phyloP scores from a whole-genome alignment of 805 yeast species.

The Zygosaccharomyces bailii region DNA sequence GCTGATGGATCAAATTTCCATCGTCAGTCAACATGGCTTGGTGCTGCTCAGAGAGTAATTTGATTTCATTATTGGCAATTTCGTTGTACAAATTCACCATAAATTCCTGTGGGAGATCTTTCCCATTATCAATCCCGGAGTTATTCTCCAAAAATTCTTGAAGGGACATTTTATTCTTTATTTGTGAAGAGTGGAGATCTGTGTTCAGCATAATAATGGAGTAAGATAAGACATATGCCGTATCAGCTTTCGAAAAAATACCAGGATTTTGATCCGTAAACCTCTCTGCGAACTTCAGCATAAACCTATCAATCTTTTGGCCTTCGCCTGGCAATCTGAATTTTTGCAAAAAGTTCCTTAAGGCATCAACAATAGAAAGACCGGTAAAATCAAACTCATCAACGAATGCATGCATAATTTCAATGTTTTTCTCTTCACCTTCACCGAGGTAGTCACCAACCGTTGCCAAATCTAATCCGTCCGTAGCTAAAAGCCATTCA shows the following conservation, averaged over 20 bases:
- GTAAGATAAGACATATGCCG: constrained; percentile 88
- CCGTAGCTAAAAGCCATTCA: constrained; percentile 63
- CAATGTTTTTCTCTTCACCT: constrained; percentile 71
- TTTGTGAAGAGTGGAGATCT: constrained; percentile 86
- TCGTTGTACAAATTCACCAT: constrained; percentile 70
- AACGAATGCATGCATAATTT: constrained; percentile 90
- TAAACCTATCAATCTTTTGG: constrained; percentile 92
- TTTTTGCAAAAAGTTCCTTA: constrained; percentile 77
- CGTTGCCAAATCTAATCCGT: constrained; percentile 74
- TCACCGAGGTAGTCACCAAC: constrained; percentile 94
- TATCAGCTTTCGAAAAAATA: constrained; percentile 87
- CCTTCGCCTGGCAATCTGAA: constrained; percentile 98
- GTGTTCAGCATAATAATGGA: constrained; percentile 92
- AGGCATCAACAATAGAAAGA: constrained; percentile 74
- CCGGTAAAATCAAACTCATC: constrained; percentile 76
- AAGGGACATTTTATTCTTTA: constrained; percentile 80
- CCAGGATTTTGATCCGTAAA: constrained; percentile 84
- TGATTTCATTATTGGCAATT: constrained; percentile 80
- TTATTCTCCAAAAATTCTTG: constrained; percentile 86
- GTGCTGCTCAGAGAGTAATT: constrained; percentile 88
- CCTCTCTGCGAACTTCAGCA: constrained; percentile 95
- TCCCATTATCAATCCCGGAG: constrained; percentile 88
- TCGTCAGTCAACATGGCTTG: constrained; percentile 79
- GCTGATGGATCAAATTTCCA: constrained; percentile 36
- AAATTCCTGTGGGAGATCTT: constrained; percentile 72